These are phyloP conservation scores for Plasmopara muralis DNA, from an alignment of 352 stramenopile genomes.

Conservation along the genomic window DNA sequence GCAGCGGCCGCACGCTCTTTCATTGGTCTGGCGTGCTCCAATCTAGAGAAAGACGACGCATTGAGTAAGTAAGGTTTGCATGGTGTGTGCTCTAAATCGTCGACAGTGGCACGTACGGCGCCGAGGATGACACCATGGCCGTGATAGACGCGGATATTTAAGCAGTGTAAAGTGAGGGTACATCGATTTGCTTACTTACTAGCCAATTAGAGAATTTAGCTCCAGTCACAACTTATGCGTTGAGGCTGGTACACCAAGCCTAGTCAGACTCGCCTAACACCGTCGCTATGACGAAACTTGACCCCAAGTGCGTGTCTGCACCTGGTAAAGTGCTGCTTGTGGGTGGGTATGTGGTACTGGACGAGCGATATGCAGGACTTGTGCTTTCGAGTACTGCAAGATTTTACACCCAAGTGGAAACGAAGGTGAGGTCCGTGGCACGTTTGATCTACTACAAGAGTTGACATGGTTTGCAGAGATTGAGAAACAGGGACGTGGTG, in stretches of 20 bases:
- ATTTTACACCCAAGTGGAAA: slow-evolving; percentile 87
- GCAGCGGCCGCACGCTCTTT: slow-evolving; percentile 57
- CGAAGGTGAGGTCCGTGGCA: slow-evolving; percentile 7
- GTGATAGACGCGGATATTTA: slow-evolving; percentile 7
- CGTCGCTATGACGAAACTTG: slow-evolving; percentile 7
- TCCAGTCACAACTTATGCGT: no score
- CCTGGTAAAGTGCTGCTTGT: slow-evolving; percentile 96
- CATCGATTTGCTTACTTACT: slow-evolving; percentile 4
- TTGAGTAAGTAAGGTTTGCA: slow-evolving; percentile 10
- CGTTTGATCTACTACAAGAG: neutral
- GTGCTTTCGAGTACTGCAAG: slow-evolving; percentile 89
- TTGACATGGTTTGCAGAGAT: slow-evolving; percentile 6
- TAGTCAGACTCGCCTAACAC: neutral
- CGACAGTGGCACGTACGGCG: slow-evolving; percentile 15
- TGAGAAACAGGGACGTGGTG: neutral
- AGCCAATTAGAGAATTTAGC: slow-evolving; percentile 7
- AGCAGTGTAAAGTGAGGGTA: slow-evolving; percentile 11
- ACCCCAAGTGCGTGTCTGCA: slow-evolving; percentile 70
- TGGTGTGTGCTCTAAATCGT: neutral
- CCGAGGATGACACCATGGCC: slow-evolving; percentile 23
- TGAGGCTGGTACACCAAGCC: no score
- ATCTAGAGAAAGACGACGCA: slow-evolving; percentile 11
- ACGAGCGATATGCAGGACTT: slow-evolving; percentile 84
- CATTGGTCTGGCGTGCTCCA: slow-evolving; percentile 25
- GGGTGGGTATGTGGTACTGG: slow-evolving; percentile 94